phyloP scores from a whole-genome alignment of 2,329 filamentous ascomycete species.

The Microcyclospora pomicola region DNA sequence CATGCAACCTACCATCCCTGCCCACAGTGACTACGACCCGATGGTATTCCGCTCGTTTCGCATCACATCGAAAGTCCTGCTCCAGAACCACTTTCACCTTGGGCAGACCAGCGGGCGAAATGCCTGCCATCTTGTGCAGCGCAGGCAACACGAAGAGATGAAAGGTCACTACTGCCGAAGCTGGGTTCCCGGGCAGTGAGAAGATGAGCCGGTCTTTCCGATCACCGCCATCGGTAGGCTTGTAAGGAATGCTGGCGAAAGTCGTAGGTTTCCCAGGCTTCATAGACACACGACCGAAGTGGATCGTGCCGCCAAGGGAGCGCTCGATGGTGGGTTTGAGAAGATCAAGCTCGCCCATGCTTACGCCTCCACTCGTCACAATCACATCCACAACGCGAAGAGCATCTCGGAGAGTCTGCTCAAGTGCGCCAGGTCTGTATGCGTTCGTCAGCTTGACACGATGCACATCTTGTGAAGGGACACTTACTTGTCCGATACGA shows the following conservation, averaged over 20 bases:
- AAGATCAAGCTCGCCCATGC: conserved; percentile 94
- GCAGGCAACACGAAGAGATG: conserved; percentile 87
- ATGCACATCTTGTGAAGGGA: background rate
- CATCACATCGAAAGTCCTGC: conserved; percentile 61
- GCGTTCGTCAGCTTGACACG: too few species aligned
- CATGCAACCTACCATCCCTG: conserved; percentile 53
- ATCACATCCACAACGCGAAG: conserved; percentile 66
- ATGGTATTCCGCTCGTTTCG: conserved; percentile 73
- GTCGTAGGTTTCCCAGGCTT: conserved; percentile 97
- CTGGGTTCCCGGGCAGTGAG: conserved; percentile 84
- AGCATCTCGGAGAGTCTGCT: conserved; percentile 61
- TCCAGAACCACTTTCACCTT: conserved; percentile 56
- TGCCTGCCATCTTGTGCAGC: conserved; percentile 61
- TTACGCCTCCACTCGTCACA: conserved; percentile 86
- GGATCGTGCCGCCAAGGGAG: conserved; percentile 76
- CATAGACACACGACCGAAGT: conserved; percentile 93
- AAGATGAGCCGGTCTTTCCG: conserved; percentile 63
- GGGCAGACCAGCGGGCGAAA: conserved; percentile 54
- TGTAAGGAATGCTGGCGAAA: conserved; percentile 72
- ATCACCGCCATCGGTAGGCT: conserved; percentile 38
- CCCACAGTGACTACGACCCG: conserved; percentile 58
- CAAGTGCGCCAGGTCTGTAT: conserved; percentile 50
- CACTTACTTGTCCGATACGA: conserved; percentile 54
- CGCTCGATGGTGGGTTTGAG: conserved; percentile 94
- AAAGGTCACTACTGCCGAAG: conserved; percentile 81